Conservation (phyloP, 2,329 filamentous ascomycete species). For the Ascochyta clinopodiicola region DNA sequence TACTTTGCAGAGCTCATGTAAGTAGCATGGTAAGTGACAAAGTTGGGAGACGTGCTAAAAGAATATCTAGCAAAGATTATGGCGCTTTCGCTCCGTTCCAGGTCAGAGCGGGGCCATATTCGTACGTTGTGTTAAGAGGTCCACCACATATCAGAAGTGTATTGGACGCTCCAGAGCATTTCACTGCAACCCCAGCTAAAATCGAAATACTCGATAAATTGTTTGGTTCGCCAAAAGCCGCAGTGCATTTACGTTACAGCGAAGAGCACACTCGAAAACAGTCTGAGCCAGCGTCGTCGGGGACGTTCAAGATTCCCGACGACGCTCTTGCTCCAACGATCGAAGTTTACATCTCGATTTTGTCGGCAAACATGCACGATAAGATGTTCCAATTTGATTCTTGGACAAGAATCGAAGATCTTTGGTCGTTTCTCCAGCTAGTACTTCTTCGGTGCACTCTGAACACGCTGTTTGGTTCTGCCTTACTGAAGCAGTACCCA, state of each 20-base stretch:
- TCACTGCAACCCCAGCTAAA: conserved; percentile 1
- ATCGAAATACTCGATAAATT: conserved; percentile 23
- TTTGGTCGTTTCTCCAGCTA: conserved; percentile 40
- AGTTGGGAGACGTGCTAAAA: conserved; percentile 4
- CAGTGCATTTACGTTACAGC: conserved; percentile 9
- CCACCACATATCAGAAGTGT: conserved; percentile 29
- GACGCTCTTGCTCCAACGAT: conserved; percentile 9
- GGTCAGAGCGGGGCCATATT: conserved; percentile 25
- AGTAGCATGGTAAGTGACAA: neutral
- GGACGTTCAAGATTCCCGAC: conserved; percentile 21
- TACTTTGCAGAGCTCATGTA: conserved; percentile 38
- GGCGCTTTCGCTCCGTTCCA: conserved; percentile 31
- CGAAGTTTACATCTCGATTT: conserved; percentile 28
- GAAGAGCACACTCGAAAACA: neutral
- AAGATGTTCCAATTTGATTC: conserved; percentile 39
- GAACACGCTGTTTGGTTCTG: conserved; percentile 34
- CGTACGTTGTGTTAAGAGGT: conserved; percentile 32
- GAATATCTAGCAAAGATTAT: conserved; percentile 30
- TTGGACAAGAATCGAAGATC: conserved; percentile 42
- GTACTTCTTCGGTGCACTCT: conserved; percentile 34
- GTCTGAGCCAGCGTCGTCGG: neutral
- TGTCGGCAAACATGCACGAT: conserved; percentile 34
- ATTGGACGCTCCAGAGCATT: conserved; percentile 19
- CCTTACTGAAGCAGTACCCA: conserved; percentile 35
- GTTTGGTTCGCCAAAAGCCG: conserved; percentile 19